Evolutionary conservation across 768 basidiomycete species (phyloP).

Genomic region (Suillus plorans): DNA sequence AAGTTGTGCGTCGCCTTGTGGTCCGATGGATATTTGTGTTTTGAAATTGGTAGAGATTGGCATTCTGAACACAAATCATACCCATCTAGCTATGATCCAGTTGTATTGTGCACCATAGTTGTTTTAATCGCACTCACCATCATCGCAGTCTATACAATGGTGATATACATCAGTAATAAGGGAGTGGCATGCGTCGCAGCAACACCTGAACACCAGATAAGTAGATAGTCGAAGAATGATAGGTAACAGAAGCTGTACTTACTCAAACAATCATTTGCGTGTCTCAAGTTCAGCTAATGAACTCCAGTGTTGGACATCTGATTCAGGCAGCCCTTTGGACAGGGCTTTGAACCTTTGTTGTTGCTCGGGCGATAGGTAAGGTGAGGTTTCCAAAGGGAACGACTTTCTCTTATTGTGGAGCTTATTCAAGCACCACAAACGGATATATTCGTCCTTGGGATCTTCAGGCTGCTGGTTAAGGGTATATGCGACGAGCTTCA

Average conservation of each 20-base stretch:
- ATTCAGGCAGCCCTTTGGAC: neutral
- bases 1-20: neutral
- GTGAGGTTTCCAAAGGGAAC: neutral
- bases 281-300: neutral
- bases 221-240: neutral
- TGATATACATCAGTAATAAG: neutral
- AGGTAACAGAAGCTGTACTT: neutral
- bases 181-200: neutral
- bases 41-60: neutral
- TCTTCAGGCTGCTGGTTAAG: neutral
- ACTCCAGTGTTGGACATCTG: neutral
- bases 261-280: neutral
- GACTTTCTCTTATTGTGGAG: too few relatives aligned
- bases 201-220: neutral
- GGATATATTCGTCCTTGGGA: neutral
- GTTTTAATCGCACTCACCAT: neutral
- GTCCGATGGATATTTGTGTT: neutral
- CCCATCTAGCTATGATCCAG: neutral
- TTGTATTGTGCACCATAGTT: neutral
- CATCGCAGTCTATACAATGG: neutral
- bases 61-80: constrained; percentile 1
- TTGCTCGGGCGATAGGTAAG: neutral
- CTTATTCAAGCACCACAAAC: neutral
- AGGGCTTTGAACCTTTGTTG: neutral
- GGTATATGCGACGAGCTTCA: neutral